Evolutionary conservation across 2,329 filamentous ascomycete genomes (phyloP).

Genomic region (Clarireedia homoeocarpa): DNA sequence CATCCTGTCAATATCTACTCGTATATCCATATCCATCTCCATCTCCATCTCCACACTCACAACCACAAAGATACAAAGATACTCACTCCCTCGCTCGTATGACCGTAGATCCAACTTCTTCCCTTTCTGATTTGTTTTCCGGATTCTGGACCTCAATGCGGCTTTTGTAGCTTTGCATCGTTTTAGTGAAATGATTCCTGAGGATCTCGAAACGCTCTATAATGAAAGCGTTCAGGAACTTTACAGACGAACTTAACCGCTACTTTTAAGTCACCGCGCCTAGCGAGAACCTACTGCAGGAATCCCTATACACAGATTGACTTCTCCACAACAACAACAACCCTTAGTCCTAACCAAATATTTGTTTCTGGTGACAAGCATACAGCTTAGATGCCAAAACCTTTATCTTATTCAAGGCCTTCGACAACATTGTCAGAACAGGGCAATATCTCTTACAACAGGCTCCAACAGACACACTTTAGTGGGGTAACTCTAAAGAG

Average conservation of each 20-base stretch:
- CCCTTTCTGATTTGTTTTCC: too few relatives aligned
- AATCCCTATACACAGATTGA: background rate
- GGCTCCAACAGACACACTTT: constrained; percentile 14
- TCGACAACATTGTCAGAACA: constrained; percentile 20
- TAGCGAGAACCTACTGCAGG: constrained; percentile 8
- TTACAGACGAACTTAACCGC: background rate
- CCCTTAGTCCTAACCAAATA: background rate
- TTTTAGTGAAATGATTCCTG: too few relatives aligned
- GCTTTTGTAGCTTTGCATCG: too few relatives aligned
- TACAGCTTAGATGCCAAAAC: constrained; percentile 24
- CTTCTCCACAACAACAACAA: background rate
- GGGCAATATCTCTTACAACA: constrained; percentile 6
- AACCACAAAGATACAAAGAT: background rate
- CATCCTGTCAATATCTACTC: background rate
- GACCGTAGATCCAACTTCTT: too few relatives aligned
- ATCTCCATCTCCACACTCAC: background rate
- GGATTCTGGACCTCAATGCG: too few relatives aligned
- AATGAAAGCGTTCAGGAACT: background rate
- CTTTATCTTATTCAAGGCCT: constrained; percentile 18
- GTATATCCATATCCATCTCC: background rate
- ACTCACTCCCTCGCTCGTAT: too few relatives aligned
- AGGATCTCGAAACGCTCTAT: background rate
- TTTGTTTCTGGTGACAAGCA: background rate
- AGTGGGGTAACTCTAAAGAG: constrained; percentile 24
- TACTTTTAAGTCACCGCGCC: background rate